phyloP scores from a whole-genome alignment of 345 rosid species.

The Gossypium anomalum region DNA sequence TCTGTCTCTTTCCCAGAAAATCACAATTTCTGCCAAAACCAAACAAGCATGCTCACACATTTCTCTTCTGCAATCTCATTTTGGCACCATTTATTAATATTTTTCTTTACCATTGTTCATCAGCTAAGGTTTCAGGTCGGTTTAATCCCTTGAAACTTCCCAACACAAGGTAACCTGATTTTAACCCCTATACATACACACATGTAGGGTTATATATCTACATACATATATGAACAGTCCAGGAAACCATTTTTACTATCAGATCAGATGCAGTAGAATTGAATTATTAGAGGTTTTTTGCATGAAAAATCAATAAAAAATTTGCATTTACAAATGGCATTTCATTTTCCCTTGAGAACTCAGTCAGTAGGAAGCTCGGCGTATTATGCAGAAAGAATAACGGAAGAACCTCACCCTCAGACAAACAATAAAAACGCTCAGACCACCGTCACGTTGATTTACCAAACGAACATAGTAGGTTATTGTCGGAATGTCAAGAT shows the following conservation, averaged over 20 bases:
- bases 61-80: not conserved
- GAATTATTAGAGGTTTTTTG: not conserved
- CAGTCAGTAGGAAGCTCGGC: slow-evolving; percentile 20
- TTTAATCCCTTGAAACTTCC: not conserved
- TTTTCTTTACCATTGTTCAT: not conserved
- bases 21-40: not conserved
- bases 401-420: slow-evolving; percentile 36
- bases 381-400: slow-evolving; percentile 33
- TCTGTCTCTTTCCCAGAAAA: slow-evolving; percentile 17
- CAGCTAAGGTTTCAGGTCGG: not conserved
- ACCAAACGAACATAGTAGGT: slow-evolving; percentile 47
- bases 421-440: slow-evolving; percentile 38
- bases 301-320: not conserved
- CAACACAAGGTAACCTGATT: not conserved
- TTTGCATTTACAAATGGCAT: slow-evolving; percentile 26
- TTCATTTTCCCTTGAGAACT: slow-evolving; percentile 21
- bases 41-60: not conserved
- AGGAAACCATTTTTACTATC: not conserved
- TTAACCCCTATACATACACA: not conserved
- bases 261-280: slow-evolving; percentile 5
- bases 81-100: not conserved
- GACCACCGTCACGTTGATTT: slow-evolving; percentile 54
- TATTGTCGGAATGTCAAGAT: slow-evolving; percentile 46
- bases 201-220: not conserved
- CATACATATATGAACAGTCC: not conserved